Evolutionary conservation across 495 filamentous ascomycete genomes (phyloP).

Genomic region (Xylaria palmicola): DNA sequence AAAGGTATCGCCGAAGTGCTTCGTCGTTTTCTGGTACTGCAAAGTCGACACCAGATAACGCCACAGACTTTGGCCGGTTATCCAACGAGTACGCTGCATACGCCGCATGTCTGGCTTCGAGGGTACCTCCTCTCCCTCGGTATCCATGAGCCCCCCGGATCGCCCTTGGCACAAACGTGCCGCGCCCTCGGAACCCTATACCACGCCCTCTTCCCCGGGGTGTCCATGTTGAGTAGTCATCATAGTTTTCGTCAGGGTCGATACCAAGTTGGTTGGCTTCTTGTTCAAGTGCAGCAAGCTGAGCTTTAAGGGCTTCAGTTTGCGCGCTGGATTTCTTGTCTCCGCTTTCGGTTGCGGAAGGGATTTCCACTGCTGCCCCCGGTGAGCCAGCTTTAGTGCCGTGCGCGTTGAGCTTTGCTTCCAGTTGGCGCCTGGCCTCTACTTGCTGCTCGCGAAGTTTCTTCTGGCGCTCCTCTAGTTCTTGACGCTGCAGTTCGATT

Average conservation of each 20-base stretch:
- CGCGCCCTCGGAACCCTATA: slow-evolving; percentile 42
- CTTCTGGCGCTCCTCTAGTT: slow-evolving; percentile 73
- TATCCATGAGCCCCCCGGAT: slow-evolving; percentile 53
- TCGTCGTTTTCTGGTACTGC: slow-evolving; percentile 72
- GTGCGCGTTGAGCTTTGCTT: slow-evolving; percentile 51
- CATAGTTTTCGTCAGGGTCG: slow-evolving; percentile 52
- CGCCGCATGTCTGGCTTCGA: slow-evolving; percentile 40
- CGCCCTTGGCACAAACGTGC: slow-evolving; percentile 45
- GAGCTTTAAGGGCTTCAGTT: slow-evolving; percentile 64
- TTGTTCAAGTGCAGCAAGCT: slow-evolving; percentile 78
- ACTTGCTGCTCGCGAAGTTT: slow-evolving; percentile 72
- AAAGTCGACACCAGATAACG: slow-evolving; percentile 68
- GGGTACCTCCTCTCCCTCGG: slow-evolving; percentile 57
- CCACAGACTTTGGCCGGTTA: slow-evolving; percentile 77
- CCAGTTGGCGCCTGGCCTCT: slow-evolving; percentile 71
- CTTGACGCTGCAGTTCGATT: slow-evolving; percentile 65
- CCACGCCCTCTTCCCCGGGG: slow-evolving; percentile 30
- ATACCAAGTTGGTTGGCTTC: slow-evolving; percentile 82
- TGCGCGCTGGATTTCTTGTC: slow-evolving; percentile 34
- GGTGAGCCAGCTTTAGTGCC: slow-evolving; percentile 36
- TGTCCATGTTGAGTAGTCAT: slow-evolving; percentile 40
- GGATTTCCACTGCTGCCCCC: slow-evolving; percentile 9
- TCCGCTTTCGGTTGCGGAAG: slow-evolving; percentile 8
- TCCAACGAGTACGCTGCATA: slow-evolving; percentile 78
- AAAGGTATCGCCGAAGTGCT: slow-evolving; percentile 76